Evolutionary conservation across 1,139 yeast species (phyloP).

Genomic region (Candida sanyaensis): DNA sequence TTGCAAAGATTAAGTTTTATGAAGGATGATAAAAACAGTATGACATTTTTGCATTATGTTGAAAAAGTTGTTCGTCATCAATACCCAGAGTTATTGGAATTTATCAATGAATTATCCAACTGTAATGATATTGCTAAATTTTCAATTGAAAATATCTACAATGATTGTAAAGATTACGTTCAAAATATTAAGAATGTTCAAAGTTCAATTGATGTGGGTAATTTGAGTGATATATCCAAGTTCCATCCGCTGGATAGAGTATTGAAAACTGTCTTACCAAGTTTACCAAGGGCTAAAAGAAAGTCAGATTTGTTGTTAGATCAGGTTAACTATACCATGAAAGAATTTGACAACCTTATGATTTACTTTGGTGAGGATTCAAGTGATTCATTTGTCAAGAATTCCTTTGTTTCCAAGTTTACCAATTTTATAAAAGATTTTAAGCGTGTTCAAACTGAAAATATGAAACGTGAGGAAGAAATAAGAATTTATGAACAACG

Average conservation of each 20-base stretch:
- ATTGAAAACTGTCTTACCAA: slow-evolving; percentile 61
- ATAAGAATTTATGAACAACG: slow-evolving; percentile 73
- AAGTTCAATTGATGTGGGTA: slow-evolving; percentile 72
- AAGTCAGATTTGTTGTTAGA: slow-evolving; percentile 65
- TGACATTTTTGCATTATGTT: slow-evolving; percentile 78
- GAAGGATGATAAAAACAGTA: slow-evolving; percentile 75
- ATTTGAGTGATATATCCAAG: slow-evolving; percentile 69
- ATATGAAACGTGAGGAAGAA: slow-evolving; percentile 78
- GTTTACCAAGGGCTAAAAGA: slow-evolving; percentile 66
- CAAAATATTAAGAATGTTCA: slow-evolving; percentile 67
- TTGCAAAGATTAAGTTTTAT: slow-evolving; percentile 74
- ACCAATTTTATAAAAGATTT: slow-evolving; percentile 73
- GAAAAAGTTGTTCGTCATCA: slow-evolving; percentile 69
- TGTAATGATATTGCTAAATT: slow-evolving; percentile 62
- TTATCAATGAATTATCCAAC: slow-evolving; percentile 60
- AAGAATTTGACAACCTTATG: slow-evolving; percentile 72
- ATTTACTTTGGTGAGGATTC: slow-evolving; percentile 79
- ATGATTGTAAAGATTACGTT: slow-evolving; percentile 61
- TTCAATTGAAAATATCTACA: slow-evolving; percentile 66
- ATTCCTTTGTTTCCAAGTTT: slow-evolving; percentile 72
- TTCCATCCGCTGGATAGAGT: slow-evolving; percentile 77
- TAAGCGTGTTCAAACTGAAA: slow-evolving; percentile 75
- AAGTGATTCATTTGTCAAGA: slow-evolving; percentile 62
- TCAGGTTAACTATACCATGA: slow-evolving; percentile 61
- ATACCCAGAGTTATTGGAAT: slow-evolving; percentile 64